Conservation (phyloP, 768 basidiomycete genomes). For the Trametes sanguinea region DNA sequence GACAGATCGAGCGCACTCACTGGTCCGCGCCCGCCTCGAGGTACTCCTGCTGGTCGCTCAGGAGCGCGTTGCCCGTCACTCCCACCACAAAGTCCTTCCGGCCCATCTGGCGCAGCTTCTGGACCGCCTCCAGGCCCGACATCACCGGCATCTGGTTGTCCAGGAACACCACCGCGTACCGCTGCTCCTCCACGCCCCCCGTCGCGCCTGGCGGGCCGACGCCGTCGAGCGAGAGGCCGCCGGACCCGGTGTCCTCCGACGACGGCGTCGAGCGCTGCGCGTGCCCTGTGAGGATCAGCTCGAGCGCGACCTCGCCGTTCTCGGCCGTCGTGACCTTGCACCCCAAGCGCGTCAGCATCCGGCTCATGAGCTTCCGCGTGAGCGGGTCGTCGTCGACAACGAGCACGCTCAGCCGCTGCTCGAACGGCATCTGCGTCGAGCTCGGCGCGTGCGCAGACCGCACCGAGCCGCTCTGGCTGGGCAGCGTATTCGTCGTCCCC, state of each 20-base stretch:
- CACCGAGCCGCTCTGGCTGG: conserved; percentile 13
- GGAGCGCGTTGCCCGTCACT: conserved; percentile 50
- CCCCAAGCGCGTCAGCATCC: conserved; percentile 76
- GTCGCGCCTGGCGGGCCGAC: neutral
- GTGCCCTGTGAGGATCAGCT: conserved; percentile 58
- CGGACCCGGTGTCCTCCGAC: conserved; percentile 39
- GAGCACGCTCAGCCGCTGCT: conserved; percentile 61
- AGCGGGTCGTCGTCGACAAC: conserved; percentile 85
- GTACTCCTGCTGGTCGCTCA: conserved; percentile 73
- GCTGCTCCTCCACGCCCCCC: conserved; percentile 21
- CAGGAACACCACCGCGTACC: conserved; percentile 52
- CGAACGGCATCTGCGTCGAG: conserved; percentile 33
- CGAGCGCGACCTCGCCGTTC: conserved; percentile 78
- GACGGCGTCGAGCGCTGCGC: conserved; percentile 27
- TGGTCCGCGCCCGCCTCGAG: conserved; percentile 73
- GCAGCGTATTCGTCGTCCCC: conserved; percentile 8
- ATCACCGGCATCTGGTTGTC: conserved; percentile 85
- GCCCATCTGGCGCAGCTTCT: conserved; percentile 63
- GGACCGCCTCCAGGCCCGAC: conserved; percentile 70
- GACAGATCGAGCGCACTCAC: conserved; percentile 40
- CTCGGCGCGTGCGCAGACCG: conserved; percentile 13
- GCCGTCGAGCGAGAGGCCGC: conserved; percentile 26
- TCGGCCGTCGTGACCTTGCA: conserved; percentile 80
- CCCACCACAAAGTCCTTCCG: conserved; percentile 81
- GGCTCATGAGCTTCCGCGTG: conserved; percentile 79